These are phyloP conservation scores for Asterochloris sp. DNA, from an alignment of 139 green algal genomes.

Conservation along the genomic window DNA sequence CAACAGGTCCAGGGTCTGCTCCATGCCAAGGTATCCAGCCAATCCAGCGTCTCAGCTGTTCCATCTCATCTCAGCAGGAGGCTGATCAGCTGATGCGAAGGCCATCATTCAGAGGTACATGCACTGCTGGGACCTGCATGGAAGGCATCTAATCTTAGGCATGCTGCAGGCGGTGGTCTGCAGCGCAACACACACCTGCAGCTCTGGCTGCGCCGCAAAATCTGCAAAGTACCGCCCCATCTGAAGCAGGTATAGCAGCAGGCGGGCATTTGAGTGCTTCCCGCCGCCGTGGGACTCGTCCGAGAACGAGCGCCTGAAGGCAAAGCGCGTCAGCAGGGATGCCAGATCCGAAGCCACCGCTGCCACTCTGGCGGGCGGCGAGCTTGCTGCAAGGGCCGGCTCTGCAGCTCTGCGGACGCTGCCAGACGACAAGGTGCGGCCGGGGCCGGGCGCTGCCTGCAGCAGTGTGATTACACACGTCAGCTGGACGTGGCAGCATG, in stretches of 20 bases:
- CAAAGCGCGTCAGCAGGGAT: constrained; percentile 47
- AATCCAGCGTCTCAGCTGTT: neutral
- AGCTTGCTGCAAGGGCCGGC: neutral
- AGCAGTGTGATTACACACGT: no score
- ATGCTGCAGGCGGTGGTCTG: neutral
- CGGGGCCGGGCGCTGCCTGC: no score
- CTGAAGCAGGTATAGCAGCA: constrained; percentile 51
- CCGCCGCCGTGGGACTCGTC: constrained; percentile 50
- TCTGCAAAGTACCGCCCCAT: constrained; percentile 30
- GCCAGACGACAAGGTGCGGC: no score
- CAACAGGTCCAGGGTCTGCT: neutral
- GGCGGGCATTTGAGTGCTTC: constrained; percentile 42
- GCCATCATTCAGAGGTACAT: neutral
- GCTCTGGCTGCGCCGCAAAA: neutral
- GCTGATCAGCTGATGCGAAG: neutral
- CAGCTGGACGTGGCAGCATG: no score
- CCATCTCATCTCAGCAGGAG: neutral
- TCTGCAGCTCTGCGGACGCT: neutral
- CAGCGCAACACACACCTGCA: neutral
- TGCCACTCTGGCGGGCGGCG: neutral
- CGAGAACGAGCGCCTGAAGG: constrained; percentile 39
- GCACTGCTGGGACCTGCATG: neutral
- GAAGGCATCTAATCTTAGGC: neutral
- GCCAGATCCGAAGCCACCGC: constrained; percentile 35
- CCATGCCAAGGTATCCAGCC: neutral